phyloP scores from a whole-genome alignment of 2,329 filamentous ascomycete genomes.

The Lasiodiplodia sp. region DNA sequence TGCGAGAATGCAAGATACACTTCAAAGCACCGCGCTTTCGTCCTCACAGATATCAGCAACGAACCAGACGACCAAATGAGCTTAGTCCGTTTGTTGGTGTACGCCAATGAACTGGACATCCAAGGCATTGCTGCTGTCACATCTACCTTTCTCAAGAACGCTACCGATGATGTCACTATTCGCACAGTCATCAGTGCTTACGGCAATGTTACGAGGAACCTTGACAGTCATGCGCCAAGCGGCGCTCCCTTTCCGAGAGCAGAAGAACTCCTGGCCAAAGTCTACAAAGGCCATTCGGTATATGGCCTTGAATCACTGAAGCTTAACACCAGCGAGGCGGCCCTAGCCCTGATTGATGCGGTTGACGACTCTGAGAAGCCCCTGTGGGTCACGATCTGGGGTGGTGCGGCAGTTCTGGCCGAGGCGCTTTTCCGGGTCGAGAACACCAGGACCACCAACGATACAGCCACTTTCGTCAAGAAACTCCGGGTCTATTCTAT shows the following conservation, averaged over 20 bases:
- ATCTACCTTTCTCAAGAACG: slow-evolving; percentile 32
- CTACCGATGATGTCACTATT: slow-evolving; percentile 33
- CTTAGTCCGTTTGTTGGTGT: slow-evolving; percentile 33
- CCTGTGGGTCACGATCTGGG: slow-evolving; percentile 60
- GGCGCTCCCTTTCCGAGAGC: slow-evolving; percentile 36
- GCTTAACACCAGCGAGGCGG: slow-evolving; percentile 31
- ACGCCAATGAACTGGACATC: slow-evolving; percentile 35
- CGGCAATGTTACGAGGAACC: slow-evolving; percentile 47
- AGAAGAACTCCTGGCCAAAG: slow-evolving; percentile 31
- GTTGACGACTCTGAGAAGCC: slow-evolving; percentile 44
- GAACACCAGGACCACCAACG: slow-evolving; percentile 39
- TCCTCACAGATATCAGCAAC: slow-evolving; percentile 36
- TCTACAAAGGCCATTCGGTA: slow-evolving; percentile 45
- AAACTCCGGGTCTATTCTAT: slow-evolving; percentile 62
- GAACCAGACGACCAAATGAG: slow-evolving; percentile 36
- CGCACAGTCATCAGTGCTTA: slow-evolving; percentile 37
- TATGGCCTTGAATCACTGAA: slow-evolving; percentile 48
- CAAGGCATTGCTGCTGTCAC: slow-evolving; percentile 34
- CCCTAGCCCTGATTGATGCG: slow-evolving; percentile 36
- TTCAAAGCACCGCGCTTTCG: slow-evolving; percentile 29
- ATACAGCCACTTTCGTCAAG: slow-evolving; percentile 47
- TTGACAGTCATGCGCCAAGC: slow-evolving; percentile 49
- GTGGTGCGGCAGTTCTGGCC: slow-evolving; percentile 60
- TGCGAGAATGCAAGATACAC: slow-evolving; percentile 13
- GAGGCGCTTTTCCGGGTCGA: slow-evolving; percentile 54